phyloP scores from a whole-genome alignment of 2,329 filamentous ascomycete species.

The Colletotrichum australisinense region DNA sequence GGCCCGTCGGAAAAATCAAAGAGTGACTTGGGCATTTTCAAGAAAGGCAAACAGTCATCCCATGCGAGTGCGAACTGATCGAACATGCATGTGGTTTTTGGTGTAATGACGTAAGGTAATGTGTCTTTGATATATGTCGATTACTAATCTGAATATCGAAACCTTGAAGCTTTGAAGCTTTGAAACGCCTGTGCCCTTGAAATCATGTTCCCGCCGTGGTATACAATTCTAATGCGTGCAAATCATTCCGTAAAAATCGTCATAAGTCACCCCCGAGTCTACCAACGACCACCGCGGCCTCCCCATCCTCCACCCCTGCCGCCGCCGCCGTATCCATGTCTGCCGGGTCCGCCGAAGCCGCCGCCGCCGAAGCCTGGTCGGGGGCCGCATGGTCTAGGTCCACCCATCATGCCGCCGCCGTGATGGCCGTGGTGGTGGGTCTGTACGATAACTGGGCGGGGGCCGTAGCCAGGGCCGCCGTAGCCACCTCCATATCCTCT shows the following conservation, averaged over 20 bases:
- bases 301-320: constrained; percentile 6
- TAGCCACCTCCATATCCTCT: constrained; percentile 17
- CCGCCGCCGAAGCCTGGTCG: constrained; percentile 19
- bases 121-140: not conserved
- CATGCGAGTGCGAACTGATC: not conserved
- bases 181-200: not conserved
- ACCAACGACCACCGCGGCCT: constrained; percentile 11
- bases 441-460: constrained; percentile 20
- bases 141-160: not conserved
- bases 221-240: not conserved
- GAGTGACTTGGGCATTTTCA: not conserved
- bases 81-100: not conserved
- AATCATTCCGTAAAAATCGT: not conserved
- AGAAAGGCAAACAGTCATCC: not conserved
- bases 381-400: not conserved
- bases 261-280: not conserved
- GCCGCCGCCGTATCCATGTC: not conserved
- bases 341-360: not conserved
- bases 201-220: not conserved
- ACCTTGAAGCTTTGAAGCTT: not conserved
- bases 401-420: constrained; percentile 15
- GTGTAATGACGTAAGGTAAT: not conserved
- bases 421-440: constrained; percentile 28
- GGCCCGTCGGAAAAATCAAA: not conserved
- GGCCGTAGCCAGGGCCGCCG: constrained; percentile 5